A percentile compares a stretch with the other conserved stretches of the same genome.
Evolutionary conservation across 352 stramenopile species (phyloP).

Genomic region (Phytophthora colocasiae): DNA sequence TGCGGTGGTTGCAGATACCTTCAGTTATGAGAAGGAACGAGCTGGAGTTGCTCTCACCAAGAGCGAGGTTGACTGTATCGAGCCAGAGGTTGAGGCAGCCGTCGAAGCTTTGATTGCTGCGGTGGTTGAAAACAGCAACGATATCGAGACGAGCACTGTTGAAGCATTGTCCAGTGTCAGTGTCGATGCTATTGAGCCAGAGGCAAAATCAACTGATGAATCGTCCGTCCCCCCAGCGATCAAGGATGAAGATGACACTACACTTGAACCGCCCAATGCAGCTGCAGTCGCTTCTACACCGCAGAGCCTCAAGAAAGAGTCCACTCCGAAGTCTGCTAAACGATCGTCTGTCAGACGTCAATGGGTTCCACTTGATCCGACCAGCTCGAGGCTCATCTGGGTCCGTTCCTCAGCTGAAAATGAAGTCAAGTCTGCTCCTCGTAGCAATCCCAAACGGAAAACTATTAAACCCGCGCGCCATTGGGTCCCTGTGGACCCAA

Average conservation of each 20-base stretch:
- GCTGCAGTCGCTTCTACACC: background rate
- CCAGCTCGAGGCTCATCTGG: slow-evolving; percentile 33
- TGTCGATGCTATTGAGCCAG: background rate
- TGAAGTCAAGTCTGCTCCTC: slow-evolving; percentile 13
- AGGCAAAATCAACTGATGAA: slow-evolving; percentile 2
- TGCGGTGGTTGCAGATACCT: too few relatives aligned
- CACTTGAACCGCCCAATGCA: background rate
- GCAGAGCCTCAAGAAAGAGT: slow-evolving; percentile 2
- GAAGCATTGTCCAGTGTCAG: background rate
- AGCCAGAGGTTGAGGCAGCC: background rate
- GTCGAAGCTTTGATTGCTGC: slow-evolving; percentile 5
- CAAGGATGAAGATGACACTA: background rate
- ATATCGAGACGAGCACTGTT: background rate
- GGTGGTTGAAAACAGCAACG: background rate
- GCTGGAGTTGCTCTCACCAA: background rate
- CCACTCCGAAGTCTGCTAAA: slow-evolving; percentile 2
- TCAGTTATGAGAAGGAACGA: too few relatives aligned
- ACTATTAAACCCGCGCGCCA: slow-evolving; percentile 5
- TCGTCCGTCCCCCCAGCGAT: background rate
- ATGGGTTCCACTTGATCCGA: slow-evolving; percentile 30
- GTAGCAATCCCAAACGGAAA: slow-evolving; percentile 13
- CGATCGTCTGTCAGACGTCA: slow-evolving; percentile 1
- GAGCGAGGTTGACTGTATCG: background rate
- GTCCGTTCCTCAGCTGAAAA: slow-evolving; percentile 6
- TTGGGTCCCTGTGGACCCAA: slow-evolving; percentile 30